Evolutionary conservation across 345 rosid genomes (phyloP), one percentile per base, ranked within the genome.

Genomic region (Capsella bursapastoris): DNA sequence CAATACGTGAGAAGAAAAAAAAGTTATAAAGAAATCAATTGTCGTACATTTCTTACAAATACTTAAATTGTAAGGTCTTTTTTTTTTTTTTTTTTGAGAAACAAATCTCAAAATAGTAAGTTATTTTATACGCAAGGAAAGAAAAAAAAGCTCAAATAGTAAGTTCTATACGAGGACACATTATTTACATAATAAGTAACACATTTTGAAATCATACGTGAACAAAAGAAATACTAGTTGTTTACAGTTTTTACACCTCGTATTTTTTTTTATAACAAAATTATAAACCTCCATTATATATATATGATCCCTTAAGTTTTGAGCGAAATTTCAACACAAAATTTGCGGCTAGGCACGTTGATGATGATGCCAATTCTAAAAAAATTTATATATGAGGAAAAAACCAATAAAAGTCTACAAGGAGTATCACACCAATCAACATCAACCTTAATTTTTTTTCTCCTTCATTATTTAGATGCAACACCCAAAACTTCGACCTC

Each of bases 371-470:
- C 7, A 48, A 9, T n/a, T 6, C 8, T 31, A 2, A 32, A 44
- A 59, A 6, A 1, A 3, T 10, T 14, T n/a, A 34, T 28, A 49
- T 1, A 16, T 2, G 12, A 7, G 7, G 13, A 8, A 4, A 1
- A 73, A 22, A 64, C 2, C 25, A 74, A 66, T 48, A 74, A 68
- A 75, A 75, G 74, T 75, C 57, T 74, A 32, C 22, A 75, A 70
- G 2, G 38, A 56, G 71, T 25, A 76, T 63, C 71, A 69, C 71
- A 76, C 71, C 80, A 76, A 64, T 76, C 80, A 76, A n/a, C 60
- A 70, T 76, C 80, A 70, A 70, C 71, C 51, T 70, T 70, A 76
- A 49, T 40, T 70, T 22, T 49, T 70, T 22, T 61, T 64, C 66
- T 63, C 47, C 65, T 47, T 35, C 75, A 76, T 64, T 76, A 76